Conservation (phyloP, 1,139 yeast genomes). For the Magnusiomyces paraingens region DNA sequence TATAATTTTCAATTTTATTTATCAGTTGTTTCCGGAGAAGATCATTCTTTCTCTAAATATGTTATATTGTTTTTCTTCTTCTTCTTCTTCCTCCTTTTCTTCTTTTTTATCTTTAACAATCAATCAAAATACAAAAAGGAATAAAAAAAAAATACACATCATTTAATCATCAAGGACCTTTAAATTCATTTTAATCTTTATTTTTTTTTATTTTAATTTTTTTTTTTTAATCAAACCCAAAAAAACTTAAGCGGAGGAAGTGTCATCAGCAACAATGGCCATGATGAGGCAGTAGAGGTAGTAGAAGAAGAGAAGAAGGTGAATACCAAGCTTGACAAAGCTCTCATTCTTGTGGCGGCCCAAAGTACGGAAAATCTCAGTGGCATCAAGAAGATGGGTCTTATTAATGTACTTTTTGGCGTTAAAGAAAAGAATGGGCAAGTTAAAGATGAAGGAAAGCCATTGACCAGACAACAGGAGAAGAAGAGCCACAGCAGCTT, state of each 20-base stretch:
- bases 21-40: too few species aligned
- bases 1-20: too few species aligned
- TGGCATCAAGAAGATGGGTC: slow-evolving; percentile 80
- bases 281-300: slow-evolving; percentile 85
- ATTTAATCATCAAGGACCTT: too few species aligned
- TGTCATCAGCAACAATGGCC: slow-evolving; percentile 15
- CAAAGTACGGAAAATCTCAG: slow-evolving; percentile 89
- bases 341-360: slow-evolving; percentile 84
- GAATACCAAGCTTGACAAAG: slow-evolving; percentile 80
- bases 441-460: slow-evolving; percentile 73
- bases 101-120: too few species aligned
- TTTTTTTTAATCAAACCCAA: neutral
- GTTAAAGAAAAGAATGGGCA: slow-evolving; percentile 75
- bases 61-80: too few species aligned
- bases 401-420: slow-evolving; percentile 61
- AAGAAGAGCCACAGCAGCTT: slow-evolving; percentile 57
- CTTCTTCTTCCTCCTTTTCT: too few species aligned
- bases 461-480: slow-evolving; percentile 79
- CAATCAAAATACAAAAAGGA: too few species aligned
- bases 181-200: too few species aligned
- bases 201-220: neutral
- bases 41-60: too few species aligned
- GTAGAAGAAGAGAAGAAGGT: slow-evolving; percentile 80
- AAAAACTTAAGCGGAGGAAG: slow-evolving; percentile 1
- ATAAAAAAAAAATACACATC: neutral